Conservation (phyloP, 352 stramenopile species). For the Peronospora farinosa region DNA sequence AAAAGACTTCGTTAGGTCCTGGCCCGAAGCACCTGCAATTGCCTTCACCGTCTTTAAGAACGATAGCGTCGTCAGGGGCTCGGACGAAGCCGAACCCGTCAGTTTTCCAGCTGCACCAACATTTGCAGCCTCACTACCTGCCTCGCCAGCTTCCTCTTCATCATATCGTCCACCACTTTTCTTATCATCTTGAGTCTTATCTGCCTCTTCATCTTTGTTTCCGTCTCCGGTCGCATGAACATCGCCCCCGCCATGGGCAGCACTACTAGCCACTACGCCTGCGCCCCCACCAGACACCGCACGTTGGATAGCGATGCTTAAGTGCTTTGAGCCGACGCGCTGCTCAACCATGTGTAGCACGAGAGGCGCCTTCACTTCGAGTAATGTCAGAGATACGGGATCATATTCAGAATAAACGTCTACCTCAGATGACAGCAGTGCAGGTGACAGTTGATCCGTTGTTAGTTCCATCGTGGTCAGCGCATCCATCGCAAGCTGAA, state of each 20-base stretch:
- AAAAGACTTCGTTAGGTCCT: conserved; percentile 79
- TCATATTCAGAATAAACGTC: conserved; percentile 84
- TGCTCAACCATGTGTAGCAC: conserved; percentile 88
- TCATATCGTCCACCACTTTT: conserved; percentile 27
- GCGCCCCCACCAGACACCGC: conserved; percentile 47
- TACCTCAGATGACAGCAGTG: conserved; percentile 66
- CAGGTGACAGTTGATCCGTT: conserved; percentile 51
- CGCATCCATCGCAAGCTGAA: conserved; percentile 80
- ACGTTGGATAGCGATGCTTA: conserved; percentile 74
- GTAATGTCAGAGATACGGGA: conserved; percentile 56
- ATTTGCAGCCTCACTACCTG: conserved; percentile 13
- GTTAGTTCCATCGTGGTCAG: conserved; percentile 81
- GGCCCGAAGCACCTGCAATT: conserved; percentile 64
- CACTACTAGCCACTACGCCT: conserved; percentile 10
- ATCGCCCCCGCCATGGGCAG: conserved; percentile 26
- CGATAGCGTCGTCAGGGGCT: conserved; percentile 69
- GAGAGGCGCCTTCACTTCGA: conserved; percentile 75
- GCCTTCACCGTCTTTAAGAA: conserved; percentile 79
- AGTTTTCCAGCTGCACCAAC: conserved; percentile 20
- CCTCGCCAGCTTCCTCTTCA: conserved; percentile 32
- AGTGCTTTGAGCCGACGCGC: conserved; percentile 61
- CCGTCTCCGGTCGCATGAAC: conserved; percentile 28
- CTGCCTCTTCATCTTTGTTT: conserved; percentile 33
- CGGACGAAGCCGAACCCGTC: conserved; percentile 15
- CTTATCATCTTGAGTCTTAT: conserved; percentile 21